These are phyloP conservation scores for Wickerhamiella cacticola DNA, from an alignment of 805 yeast species.

Conservation along the genomic window DNA sequence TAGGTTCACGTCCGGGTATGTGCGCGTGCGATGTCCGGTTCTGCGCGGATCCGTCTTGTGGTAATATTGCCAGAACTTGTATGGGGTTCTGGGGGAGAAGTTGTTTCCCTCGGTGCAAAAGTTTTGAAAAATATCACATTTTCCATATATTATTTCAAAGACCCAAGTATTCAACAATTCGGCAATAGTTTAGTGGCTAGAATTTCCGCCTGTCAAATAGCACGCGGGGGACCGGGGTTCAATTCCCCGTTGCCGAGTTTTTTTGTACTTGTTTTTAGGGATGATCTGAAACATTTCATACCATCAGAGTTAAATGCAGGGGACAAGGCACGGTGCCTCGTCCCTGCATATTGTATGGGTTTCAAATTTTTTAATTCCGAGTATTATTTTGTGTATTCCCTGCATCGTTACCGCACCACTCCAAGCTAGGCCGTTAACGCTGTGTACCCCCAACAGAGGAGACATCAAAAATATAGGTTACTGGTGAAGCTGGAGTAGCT, in stretches of 20 bases:
- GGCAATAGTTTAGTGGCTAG: constrained; percentile 33
- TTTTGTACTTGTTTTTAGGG: constrained; percentile 11
- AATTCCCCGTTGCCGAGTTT: constrained; percentile 23
- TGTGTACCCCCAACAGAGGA: no score
- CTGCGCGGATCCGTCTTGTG: no score
- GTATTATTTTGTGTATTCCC: not conserved
- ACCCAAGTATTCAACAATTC: constrained; percentile 15
- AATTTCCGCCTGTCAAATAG: constrained; percentile 31
- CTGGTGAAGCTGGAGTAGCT: not conserved
- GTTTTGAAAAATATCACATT: no score
- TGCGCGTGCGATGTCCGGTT: no score
- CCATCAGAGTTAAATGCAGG: not conserved
- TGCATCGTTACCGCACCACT: no score
- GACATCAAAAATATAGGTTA: no score
- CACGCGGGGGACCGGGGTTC: constrained; percentile 22
- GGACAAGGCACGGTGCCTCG: not conserved
- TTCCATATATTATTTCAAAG: no score
- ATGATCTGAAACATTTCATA: not conserved
- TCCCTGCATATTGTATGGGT: not conserved
- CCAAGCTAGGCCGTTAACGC: no score
- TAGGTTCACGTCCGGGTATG: no score
- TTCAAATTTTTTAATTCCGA: not conserved
- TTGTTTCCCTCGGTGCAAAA: no score
- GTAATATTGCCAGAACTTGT: no score
- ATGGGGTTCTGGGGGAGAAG: no score